phyloP scores from a whole-genome alignment of 805 yeast genomes.

The Yarrowia porcina region DNA sequence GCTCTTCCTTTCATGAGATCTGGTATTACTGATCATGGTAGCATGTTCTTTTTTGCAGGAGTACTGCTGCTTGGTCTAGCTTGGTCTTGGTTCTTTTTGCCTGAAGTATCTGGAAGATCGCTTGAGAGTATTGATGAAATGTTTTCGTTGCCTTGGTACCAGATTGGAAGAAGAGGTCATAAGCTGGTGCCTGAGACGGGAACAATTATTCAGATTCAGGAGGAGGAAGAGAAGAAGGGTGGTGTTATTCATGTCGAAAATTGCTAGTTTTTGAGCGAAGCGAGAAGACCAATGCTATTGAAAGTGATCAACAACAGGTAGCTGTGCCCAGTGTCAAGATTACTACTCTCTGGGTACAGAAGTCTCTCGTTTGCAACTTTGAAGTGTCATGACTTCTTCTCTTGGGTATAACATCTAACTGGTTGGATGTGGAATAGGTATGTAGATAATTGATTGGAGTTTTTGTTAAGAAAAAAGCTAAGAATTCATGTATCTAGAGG shows the following conservation, averaged over 20 bases:
- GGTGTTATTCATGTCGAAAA: neutral
- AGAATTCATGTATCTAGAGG: no score
- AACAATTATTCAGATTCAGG: neutral
- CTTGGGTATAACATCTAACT: no score
- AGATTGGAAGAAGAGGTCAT: constrained; percentile 43
- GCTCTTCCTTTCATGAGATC: constrained; percentile 53
- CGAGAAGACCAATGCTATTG: no score
- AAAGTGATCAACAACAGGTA: no score
- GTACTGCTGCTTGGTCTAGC: constrained; percentile 44
- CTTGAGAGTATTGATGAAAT: constrained; percentile 53
- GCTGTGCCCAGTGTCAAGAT: no score
- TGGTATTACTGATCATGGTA: constrained; percentile 47
- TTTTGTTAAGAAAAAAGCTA: no score
- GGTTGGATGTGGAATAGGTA: no score
- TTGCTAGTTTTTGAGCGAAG: neutral
- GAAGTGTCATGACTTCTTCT: no score
- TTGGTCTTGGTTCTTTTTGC: constrained; percentile 50
- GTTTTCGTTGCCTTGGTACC: constrained; percentile 55
- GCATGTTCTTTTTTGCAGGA: constrained; percentile 51
- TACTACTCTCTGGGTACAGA: no score
- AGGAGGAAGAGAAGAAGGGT: neutral
- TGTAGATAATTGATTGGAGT: no score
- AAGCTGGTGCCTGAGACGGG: constrained; percentile 4
- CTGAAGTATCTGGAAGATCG: constrained; percentile 49
- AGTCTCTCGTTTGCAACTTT: no score